A percentile compares a stretch with the other conserved stretches of the same genome.
Conservation (phyloP, 2,329 filamentous ascomycete genomes). For the Aureobasidium uvarum region DNA sequence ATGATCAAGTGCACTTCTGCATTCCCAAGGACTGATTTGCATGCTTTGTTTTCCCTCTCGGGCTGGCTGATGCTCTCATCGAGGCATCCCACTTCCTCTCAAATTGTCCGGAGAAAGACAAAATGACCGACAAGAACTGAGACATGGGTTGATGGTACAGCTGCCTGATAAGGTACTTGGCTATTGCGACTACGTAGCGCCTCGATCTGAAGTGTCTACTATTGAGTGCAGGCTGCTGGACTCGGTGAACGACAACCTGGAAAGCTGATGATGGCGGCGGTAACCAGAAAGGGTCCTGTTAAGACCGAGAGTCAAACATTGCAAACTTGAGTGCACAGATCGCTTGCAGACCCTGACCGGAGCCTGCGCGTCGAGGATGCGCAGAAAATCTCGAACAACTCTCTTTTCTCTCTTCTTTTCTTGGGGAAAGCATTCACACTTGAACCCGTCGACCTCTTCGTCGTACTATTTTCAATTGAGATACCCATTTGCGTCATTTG, state of each 20-base stretch:
- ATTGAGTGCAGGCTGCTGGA: background rate
- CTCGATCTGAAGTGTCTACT: background rate
- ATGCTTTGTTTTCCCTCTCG: conserved; percentile 11
- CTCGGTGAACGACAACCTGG: background rate
- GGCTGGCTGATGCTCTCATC: background rate
- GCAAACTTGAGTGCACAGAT: conserved; percentile 10
- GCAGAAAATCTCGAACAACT: conserved; percentile 26
- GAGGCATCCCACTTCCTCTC: conserved; percentile 5
- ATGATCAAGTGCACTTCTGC: background rate
- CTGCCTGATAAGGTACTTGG: background rate
- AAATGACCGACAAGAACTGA: background rate
- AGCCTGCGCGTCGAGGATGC: conserved; percentile 13
- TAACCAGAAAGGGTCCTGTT: conserved; percentile 17
- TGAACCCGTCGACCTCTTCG: conserved; percentile 28
- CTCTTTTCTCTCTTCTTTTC: conserved; percentile 43
- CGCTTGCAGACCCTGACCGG: background rate
- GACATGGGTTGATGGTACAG: background rate
- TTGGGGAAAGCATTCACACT: conserved; percentile 47
- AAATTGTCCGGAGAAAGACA: background rate
- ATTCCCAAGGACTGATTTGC: conserved; percentile 1
- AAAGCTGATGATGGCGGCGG: background rate
- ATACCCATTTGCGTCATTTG: conserved; percentile 25
- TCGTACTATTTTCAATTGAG: conserved; percentile 25
- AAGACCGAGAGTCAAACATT: conserved; percentile 15
- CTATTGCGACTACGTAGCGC: background rate